Conservation (phyloP, 2,329 filamentous ascomycete genomes). For the Cladophialophora carrionii region DNA sequence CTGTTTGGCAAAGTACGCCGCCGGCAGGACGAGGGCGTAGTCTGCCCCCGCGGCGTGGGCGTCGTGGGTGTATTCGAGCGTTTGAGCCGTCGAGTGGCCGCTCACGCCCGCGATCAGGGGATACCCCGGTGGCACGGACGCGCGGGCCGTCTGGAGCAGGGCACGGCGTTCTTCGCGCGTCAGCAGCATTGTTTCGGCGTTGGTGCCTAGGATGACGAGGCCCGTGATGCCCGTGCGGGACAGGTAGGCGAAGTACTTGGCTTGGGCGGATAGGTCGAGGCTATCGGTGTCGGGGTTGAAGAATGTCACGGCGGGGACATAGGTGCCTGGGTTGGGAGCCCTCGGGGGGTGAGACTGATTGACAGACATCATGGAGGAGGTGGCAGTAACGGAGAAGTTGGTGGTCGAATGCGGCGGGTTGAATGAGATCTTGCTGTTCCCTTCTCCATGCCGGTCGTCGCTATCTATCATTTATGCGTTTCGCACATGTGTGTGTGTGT, state of each 20-base stretch:
- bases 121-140: conserved; percentile 53
- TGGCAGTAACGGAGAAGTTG: not conserved
- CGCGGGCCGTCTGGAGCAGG: conserved; percentile 59
- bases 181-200: conserved; percentile 60
- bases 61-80: conserved; percentile 62
- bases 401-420: not conserved
- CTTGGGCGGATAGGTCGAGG: conserved; percentile 53
- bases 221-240: conserved; percentile 55
- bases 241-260: conserved; percentile 57
- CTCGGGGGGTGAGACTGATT: not conserved
- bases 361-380: not conserved
- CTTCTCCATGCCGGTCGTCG: not conserved
- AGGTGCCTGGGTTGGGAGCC: conserved; percentile 49
- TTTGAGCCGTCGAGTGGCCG: conserved; percentile 66
- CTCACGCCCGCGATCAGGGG: conserved; percentile 67
- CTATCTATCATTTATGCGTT: not conserved
- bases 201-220: conserved; percentile 59
- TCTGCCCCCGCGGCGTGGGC: conserved; percentile 64
- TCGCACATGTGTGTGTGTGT: not conserved
- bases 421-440: not conserved
- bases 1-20: conserved; percentile 67
- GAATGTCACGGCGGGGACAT: conserved; percentile 59
- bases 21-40: conserved; percentile 64
- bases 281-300: conserved; percentile 56
- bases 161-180: conserved; percentile 61